Conservation (phyloP, 164 flowering plant genomes). For the Magnolia changhungtana region DNA sequence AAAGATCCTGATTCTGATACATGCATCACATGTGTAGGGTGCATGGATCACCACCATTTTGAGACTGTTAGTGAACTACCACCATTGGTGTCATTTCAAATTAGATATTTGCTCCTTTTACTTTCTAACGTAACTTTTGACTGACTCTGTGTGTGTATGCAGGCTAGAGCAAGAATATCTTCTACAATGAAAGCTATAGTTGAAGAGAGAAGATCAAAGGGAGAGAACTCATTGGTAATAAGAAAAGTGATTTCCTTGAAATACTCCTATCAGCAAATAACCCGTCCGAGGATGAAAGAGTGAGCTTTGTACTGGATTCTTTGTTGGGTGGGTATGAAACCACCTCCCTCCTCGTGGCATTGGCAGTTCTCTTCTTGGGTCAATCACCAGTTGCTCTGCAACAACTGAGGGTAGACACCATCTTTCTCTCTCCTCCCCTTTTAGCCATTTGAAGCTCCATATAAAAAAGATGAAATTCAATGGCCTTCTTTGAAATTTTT, state of each 20-base stretch:
- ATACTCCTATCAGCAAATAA: slow-evolving; percentile 42
- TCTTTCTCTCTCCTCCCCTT: not conserved
- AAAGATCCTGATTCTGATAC: no score
- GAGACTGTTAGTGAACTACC: no score
- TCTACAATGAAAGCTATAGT: slow-evolving; percentile 35
- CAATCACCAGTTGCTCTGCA: slow-evolving; percentile 43
- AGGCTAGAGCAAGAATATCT: slow-evolving; percentile 67
- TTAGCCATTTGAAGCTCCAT: not conserved
- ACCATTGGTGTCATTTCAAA: no score
- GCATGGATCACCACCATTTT: no score
- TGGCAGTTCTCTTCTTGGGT: slow-evolving; percentile 48
- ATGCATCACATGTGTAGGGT: no score
- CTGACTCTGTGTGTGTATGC: slow-evolving; percentile 25
- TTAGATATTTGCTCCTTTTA: not conserved
- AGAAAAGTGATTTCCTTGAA: slow-evolving; percentile 51
- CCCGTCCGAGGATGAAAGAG: slow-evolving; percentile 61
- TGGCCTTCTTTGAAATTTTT: not conserved
- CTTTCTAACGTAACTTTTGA: not conserved
- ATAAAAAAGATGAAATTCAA: no score
- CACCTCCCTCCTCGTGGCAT: slow-evolving; percentile 55
- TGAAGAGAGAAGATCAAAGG: slow-evolving; percentile 26
- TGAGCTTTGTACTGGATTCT: slow-evolving; percentile 62
- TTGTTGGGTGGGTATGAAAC: slow-evolving; percentile 73
- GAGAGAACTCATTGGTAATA: not conserved
- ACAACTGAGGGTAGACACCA: slow-evolving; percentile 41